phyloP scores from a whole-genome alignment of 2,329 filamentous ascomycete species.

The Fusarium irregulare region DNA sequence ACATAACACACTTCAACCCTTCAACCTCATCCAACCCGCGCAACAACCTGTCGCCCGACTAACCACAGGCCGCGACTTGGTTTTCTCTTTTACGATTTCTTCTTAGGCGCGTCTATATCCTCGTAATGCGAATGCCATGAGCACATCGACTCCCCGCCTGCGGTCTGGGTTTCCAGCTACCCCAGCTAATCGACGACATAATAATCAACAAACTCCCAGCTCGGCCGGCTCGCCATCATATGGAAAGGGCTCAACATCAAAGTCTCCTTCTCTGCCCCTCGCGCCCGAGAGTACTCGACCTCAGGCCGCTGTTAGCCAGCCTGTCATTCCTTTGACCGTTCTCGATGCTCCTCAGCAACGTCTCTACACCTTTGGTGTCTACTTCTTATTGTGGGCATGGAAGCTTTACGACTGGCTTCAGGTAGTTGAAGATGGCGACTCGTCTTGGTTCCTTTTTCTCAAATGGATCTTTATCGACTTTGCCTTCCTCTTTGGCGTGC shows the following conservation, averaged over 20 bases:
- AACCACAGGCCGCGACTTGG: conserved; percentile 16
- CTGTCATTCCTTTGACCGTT: conserved; percentile 82
- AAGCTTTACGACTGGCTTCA: conserved; percentile 87
- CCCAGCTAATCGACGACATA: conserved; percentile 63
- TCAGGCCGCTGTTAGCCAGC: conserved; percentile 54
- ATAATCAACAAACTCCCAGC: conserved; percentile 49
- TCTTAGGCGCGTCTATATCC: conserved; percentile 39
- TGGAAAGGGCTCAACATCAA: conserved; percentile 45
- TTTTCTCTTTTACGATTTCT: conserved; percentile 32
- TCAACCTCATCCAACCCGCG: conserved; percentile 33
- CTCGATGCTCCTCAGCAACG: conserved; percentile 93
- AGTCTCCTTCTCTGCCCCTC: conserved; percentile 56
- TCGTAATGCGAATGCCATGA: conserved; percentile 84
- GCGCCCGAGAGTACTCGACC: conserved; percentile 57
- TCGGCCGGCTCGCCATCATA: conserved; percentile 49
- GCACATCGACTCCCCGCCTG: conserved; percentile 78
- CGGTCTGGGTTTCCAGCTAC: conserved; percentile 85
- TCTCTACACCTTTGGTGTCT: conserved; percentile 86
- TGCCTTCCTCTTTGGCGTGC: conserved; percentile 86
- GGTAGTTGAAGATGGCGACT: conserved; percentile 81
- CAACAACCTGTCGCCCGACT: conserved; percentile 21
- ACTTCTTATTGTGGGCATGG: conserved; percentile 80
- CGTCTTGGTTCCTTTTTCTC: conserved; percentile 89
- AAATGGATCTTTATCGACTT: conserved; percentile 95
- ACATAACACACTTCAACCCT: conserved; percentile 28